Conservation (phyloP, 345 rosid genomes). For the Eucalyptus lansdowneana region DNA sequence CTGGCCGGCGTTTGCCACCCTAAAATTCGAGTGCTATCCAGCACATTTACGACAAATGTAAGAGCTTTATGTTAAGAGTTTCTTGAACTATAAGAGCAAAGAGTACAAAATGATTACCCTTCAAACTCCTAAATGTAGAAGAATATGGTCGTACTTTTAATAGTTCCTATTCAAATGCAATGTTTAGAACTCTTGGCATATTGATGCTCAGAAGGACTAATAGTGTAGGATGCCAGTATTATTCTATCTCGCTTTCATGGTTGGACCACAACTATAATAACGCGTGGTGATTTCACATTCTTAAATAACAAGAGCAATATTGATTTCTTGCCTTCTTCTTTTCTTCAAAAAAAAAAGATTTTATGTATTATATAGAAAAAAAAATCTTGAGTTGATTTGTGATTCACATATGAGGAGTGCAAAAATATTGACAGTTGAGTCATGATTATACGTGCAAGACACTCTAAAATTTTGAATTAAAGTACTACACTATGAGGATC, state of each 20-base stretch:
- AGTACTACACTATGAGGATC: neutral
- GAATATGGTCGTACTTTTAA: neutral
- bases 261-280: neutral
- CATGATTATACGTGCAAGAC: neutral
- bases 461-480: neutral
- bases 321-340: rapidly evolving
- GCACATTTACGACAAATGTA: slow-evolving; percentile 41
- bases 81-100: too few species aligned
- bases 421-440: neutral
- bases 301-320: neutral
- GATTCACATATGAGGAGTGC: neutral
- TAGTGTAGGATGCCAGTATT: neutral
- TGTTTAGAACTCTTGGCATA: neutral
- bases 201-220: neutral
- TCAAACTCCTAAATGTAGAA: neutral
- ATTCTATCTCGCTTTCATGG: neutral
- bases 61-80: neutral
- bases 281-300: neutral
- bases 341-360: neutral
- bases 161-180: neutral
- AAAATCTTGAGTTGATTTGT: neutral
- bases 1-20: slow-evolving; percentile 50
- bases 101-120: neutral
- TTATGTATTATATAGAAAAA: neutral
- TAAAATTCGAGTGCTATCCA: slow-evolving; percentile 62